Percentiles rank a stretch among this genome's conserved stretches.
These are phyloP conservation scores for Ophiocordyceps robertsii DNA, from an alignment of 2,329 filamentous ascomycete species.

Conservation along the genomic window DNA sequence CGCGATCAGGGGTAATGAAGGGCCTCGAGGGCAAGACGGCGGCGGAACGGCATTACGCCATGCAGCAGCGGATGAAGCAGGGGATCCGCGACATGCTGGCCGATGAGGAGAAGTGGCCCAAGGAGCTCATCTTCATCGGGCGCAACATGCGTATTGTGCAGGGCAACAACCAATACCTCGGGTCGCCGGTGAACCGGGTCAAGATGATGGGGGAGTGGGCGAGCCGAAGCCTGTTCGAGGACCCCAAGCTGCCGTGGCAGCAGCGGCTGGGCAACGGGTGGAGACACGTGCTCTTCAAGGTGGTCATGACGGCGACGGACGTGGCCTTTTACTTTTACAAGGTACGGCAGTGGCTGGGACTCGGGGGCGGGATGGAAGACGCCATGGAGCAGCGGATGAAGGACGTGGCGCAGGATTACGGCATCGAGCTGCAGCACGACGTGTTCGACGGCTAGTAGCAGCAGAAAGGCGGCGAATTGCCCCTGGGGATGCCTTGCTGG, in stretches of 20 bases:
- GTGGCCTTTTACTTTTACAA: constrained; percentile 73
- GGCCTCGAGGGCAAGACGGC: constrained; percentile 42
- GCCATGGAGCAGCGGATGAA: constrained; percentile 82
- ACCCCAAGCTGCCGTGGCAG: constrained; percentile 45
- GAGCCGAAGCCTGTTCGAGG: constrained; percentile 66
- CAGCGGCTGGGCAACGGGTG: constrained; percentile 58
- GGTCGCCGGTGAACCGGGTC: constrained; percentile 79
- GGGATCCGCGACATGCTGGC: constrained; percentile 54
- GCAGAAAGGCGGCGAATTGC: too few relatives aligned
- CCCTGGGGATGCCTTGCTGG: not conserved
- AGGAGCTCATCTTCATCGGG: constrained; percentile 83
- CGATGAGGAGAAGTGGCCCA: constrained; percentile 80
- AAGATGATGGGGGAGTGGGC: constrained; percentile 94
- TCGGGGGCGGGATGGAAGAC: constrained; percentile 83
- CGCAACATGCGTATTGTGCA: constrained; percentile 88
- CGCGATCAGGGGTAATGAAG: constrained; percentile 50
- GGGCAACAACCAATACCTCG: constrained; percentile 83
- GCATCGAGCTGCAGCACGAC: constrained; percentile 77
- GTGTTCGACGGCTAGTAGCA: constrained; percentile 64
- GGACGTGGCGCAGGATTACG: constrained; percentile 78
- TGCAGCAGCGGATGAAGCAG: constrained; percentile 76
- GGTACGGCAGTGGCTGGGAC: constrained; percentile 60
- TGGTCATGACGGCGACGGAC: constrained; percentile 65
- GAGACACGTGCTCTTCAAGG: constrained; percentile 68
- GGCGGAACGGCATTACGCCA: constrained; percentile 72